A percentile compares a stretch with the other conserved stretches of the same genome.
Conservation (phyloP, 352 stramenopile species). For the Phytophthora aleatoria region DNA sequence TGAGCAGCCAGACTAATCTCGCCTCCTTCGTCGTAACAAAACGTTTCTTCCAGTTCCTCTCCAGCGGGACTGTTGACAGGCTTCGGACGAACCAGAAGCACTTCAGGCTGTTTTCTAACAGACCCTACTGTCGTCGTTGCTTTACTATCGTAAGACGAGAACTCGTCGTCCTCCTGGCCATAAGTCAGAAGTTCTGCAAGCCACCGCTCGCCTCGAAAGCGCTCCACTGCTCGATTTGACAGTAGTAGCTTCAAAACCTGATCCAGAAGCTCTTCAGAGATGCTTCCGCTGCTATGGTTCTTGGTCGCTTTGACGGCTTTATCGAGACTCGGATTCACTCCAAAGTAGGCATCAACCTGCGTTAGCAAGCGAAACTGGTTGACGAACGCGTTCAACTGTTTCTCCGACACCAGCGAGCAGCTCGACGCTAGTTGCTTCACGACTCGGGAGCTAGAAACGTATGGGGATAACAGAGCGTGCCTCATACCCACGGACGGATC, state of each 20-base stretch:
- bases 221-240: slow-evolving; percentile 38
- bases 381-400: slow-evolving; percentile 42
- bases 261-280: slow-evolving; percentile 32
- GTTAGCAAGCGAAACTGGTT: slow-evolving; percentile 43
- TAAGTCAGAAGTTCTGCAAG: slow-evolving; percentile 52
- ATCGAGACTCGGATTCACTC: slow-evolving; percentile 37
- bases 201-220: slow-evolving; percentile 55
- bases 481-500: slow-evolving; percentile 19
- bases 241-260: slow-evolving; percentile 38
- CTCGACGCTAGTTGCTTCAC: slow-evolving; percentile 33
- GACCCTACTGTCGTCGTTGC: slow-evolving; percentile 16
- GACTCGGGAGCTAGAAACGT: slow-evolving; percentile 20
- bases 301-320: slow-evolving; percentile 32
- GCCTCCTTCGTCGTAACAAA: slow-evolving; percentile 49
- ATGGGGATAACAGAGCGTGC: slow-evolving; percentile 30
- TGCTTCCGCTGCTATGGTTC: slow-evolving; percentile 17
- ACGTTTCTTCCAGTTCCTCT: slow-evolving; percentile 52
- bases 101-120: slow-evolving; percentile 23
- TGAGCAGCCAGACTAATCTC: slow-evolving; percentile 47
- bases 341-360: slow-evolving; percentile 56
- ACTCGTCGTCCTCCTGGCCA: slow-evolving; percentile 27
- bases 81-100: slow-evolving; percentile 23
- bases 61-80: slow-evolving; percentile 3
- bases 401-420: slow-evolving; percentile 38
- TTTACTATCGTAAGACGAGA: slow-evolving; percentile 37